Base-by-base conservation (phyloP, 495 filamentous ascomycete species). In the Podospora conica region DNA sequence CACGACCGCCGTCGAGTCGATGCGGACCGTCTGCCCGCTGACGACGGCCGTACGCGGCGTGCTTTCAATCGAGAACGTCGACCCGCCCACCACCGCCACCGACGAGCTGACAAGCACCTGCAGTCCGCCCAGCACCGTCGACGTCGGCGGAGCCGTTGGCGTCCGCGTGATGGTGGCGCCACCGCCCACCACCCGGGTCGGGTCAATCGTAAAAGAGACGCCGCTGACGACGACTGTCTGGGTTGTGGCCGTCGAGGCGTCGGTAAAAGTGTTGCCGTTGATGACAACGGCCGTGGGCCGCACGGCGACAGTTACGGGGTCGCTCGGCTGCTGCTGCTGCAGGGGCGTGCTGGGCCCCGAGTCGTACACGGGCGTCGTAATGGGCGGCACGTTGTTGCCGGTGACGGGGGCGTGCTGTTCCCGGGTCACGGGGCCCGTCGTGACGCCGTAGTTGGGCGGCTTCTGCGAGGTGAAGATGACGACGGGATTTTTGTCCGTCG, bases 401-500 rank as follows among this genome's bases (percentile, higher is more conserved):
- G 59, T 67, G 12, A 59, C 70, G 28, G 76, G 65, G 21, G 74
- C 58, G 60, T 72, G 72, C 21, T 65, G 53, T 20, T 77, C 70
- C 9, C 61, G 64, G 11, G 68, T 69, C 12, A 55, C 64, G 2
- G 70, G 63, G 1, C 53, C 54, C 63, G 75, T 28, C 33, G 71
- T 71, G 15, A 80, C 78, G 64, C 80, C 79, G 65, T 81, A 83
- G 66, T 75, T 66, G 0, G 81, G 81, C 9, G 78, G 74, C 9
- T 70, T 29, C 53, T 77, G 71, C 21, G 72, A 73, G 9, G 79
- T 68, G 64, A 73, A 82, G 9, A 81, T 72, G 31, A 83, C 79
- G 31, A 78, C 77, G 1, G 81, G 81, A 55, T 83, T 83, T 65
- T 81, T 83, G 59, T 82, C 81, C 10, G 81, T 83, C 12, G 80